phyloP scores from a whole-genome alignment of 768 basidiomycete species.

The Boletus vermiculosoides region DNA sequence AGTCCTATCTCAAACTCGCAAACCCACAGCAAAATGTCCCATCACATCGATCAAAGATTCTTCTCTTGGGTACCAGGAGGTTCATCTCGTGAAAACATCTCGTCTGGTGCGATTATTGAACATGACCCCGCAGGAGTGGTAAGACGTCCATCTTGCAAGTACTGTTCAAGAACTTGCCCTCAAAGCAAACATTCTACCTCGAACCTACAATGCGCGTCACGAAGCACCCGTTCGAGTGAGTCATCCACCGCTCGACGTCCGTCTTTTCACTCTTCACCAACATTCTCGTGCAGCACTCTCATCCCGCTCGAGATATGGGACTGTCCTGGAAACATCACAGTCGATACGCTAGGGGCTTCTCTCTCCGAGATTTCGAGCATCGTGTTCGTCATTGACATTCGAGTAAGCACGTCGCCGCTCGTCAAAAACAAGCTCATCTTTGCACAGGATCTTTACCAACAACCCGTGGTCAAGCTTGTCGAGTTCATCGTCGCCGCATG shows the following conservation, averaged over 20 bases:
- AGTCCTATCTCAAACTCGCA: slow-evolving; percentile 9
- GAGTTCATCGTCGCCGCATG: slow-evolving; percentile 79
- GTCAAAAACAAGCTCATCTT: slow-evolving; percentile 1
- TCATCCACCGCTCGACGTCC: slow-evolving; percentile 3
- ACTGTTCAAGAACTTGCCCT: slow-evolving; percentile 79
- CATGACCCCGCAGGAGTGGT: slow-evolving; percentile 60
- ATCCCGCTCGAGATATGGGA: slow-evolving; percentile 96
- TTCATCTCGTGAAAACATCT: slow-evolving; percentile 19
- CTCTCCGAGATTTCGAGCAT: slow-evolving; percentile 80
- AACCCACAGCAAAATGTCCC: slow-evolving; percentile 17
- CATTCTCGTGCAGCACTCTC: slow-evolving; percentile 59
- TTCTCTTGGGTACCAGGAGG: slow-evolving; percentile 73
- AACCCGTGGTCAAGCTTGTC: slow-evolving; percentile 78
- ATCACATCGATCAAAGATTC: slow-evolving; percentile 56
- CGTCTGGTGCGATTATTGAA: neutral
- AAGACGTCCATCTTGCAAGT: slow-evolving; percentile 92
- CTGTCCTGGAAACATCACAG: slow-evolving; percentile 82
- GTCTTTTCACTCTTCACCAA: neutral
- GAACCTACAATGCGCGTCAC: slow-evolving; percentile 80
- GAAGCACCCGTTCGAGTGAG: slow-evolving; percentile 81
- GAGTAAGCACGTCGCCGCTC: slow-evolving; percentile 47
- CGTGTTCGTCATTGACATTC: slow-evolving; percentile 94
- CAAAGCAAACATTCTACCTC: slow-evolving; percentile 87
- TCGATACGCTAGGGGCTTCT: slow-evolving; percentile 72
- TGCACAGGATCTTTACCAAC: slow-evolving; percentile 74